These are phyloP conservation scores for Elaeis guineensis DNA, from an alignment of 176 grass and related monocot species.

Conservation along the genomic window DNA sequence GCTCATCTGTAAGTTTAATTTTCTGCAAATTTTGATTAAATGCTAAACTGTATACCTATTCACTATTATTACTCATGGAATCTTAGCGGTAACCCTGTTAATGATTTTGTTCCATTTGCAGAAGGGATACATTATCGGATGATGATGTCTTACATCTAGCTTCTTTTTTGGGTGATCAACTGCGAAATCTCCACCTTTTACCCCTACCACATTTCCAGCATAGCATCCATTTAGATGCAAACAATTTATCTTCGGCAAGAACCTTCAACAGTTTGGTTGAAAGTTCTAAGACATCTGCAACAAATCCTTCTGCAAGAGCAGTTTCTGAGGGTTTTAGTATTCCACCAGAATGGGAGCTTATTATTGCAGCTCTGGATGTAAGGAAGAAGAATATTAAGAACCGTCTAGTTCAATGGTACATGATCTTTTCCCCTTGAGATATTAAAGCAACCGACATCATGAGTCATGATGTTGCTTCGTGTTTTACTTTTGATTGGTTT, in stretches of 20 bases:
- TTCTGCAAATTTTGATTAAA: neutral
- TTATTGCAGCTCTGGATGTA: constrained; percentile 42
- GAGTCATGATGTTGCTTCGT: neutral
- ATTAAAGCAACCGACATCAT: too few species aligned
- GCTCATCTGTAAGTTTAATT: constrained; percentile 59
- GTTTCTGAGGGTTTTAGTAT: constrained; percentile 13
- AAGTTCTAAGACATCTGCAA: too few species aligned
- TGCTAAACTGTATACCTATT: too few species aligned
- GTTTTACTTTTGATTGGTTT: neutral
- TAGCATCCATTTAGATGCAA: constrained; percentile 12
- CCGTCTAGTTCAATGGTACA: constrained; percentile 63
- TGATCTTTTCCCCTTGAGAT: neutral
- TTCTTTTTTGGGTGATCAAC: constrained; percentile 85
- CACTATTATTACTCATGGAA: too few species aligned
- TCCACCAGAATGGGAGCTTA: constrained; percentile 56
- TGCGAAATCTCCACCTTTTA: constrained; percentile 70
- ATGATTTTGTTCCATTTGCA: constrained; percentile 34
- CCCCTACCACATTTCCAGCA: constrained; percentile 37
- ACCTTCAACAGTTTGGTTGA: constrained; percentile 5
- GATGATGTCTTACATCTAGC: constrained; percentile 61
- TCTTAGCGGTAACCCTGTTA: neutral
- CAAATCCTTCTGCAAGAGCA: neutral
- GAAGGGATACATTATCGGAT: constrained; percentile 61
- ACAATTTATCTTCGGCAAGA: constrained; percentile 18
- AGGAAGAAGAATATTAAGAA: constrained; percentile 59